Evolutionary conservation across 2,329 filamentous ascomycete species (phyloP).

Genomic region (Calonectria leucothoes): DNA sequence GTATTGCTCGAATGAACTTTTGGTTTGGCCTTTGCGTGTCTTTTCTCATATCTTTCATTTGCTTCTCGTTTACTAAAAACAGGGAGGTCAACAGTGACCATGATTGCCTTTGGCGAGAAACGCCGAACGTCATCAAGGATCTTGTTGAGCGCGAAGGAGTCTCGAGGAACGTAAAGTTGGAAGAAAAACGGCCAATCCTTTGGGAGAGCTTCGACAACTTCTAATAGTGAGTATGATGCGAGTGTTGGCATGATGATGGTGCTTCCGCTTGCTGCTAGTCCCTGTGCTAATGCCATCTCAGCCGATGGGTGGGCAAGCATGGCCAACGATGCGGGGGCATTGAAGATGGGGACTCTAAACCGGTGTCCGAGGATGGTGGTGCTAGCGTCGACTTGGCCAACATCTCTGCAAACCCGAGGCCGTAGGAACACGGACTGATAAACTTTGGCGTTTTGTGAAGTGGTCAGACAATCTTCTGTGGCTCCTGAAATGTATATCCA

Average conservation of each 20-base stretch:
- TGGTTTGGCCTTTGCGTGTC: neutral
- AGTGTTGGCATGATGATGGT: neutral
- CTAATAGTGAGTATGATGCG: neutral
- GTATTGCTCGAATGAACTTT: neutral
- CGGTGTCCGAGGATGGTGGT: neutral
- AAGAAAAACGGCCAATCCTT: neutral
- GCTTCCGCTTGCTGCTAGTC: neutral
- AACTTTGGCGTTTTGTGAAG: neutral
- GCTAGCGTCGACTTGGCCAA: neutral
- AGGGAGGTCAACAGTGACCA: neutral
- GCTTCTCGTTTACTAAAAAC: neutral
- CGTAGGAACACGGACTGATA: neutral
- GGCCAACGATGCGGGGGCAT: neutral
- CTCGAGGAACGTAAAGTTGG: neutral
- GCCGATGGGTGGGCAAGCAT: neutral
- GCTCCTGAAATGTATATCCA: neutral
- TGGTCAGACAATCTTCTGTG: neutral
- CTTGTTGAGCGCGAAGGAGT: neutral
- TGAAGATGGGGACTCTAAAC: neutral
- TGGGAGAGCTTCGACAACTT: neutral
- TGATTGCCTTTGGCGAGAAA: neutral
- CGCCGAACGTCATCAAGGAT: neutral
- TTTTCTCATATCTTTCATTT: neutral
- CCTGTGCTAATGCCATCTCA: neutral
- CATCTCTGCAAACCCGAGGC: neutral